Evolutionary conservation across 2,329 filamentous ascomycete species (phyloP), one percentile per base, ranked within the genome.

Genomic region (Alternaria ventricosa): DNA sequence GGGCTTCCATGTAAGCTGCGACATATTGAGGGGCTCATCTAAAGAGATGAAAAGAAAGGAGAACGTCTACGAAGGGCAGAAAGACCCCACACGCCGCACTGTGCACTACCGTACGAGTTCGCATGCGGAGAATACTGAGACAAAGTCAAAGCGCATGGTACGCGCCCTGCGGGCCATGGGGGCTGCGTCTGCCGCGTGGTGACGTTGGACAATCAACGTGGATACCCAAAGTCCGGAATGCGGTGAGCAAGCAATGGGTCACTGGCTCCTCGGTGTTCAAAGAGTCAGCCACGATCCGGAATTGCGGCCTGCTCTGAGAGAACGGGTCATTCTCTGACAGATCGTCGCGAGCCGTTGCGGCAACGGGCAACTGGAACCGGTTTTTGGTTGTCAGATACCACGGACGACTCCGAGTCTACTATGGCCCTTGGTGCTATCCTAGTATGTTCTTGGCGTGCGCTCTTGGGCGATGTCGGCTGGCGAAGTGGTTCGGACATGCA

Each of bases 291-390:
- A 67, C 60, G 33, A 36, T 65, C 57, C 69, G 65, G 58, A 66
- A 55, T 46, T 41, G 51, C 68, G 69, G 68, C 63, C 61, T 61
- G 53, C 55, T 49, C 45, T 59, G 55, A 47, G 44, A 57, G 61
- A 50, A 54, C 59, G 30, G 63, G 57, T 50, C 45, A 53, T 56
- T 63, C 41, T 55, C 63, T 65, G 58, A 64, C 53, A 64, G 59
- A 75, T 76, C 69, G 64, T 63, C 65, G 61, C 65, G 65, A 66
- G 65, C 70, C 71, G 72, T 68, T 53, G 60, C 72, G 70, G 69
- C 70, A 71, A 68, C 64, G 64, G 63, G 61, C 68, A 70, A 73
- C 68, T 71, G 71, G 71, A 75, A 75, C 66, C 51, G 66, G 66
- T 64, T 69, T 66, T 72, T 70, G 58, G 63, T n/a, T 12, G 13